phyloP scores from a whole-genome alignment of 805 yeast genomes.

The Myxozyma vanderwaltii region DNA sequence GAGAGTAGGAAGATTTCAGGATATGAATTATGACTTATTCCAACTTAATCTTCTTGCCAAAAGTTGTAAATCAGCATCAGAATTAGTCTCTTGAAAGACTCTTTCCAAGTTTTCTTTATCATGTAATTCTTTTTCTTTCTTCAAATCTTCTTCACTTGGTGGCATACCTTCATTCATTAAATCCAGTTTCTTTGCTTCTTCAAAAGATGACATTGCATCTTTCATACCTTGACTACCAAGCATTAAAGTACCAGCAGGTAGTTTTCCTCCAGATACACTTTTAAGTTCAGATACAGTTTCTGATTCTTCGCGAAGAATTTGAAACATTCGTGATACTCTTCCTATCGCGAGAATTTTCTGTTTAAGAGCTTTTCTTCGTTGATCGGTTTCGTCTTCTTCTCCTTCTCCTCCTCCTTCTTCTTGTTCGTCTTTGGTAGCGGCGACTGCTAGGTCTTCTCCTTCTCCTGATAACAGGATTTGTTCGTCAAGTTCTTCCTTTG shows the following conservation, averaged over 20 bases:
- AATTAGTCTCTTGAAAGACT: constrained; percentile 21
- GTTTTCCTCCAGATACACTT: constrained; percentile 63
- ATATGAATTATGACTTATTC: neutral
- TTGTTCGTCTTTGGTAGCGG: neutral
- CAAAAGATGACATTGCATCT: constrained; percentile 68
- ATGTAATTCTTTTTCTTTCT: constrained; percentile 48
- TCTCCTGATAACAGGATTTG: constrained; percentile 22
- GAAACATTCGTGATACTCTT: constrained; percentile 90
- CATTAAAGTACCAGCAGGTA: constrained; percentile 84
- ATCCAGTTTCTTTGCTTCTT: constrained; percentile 81
- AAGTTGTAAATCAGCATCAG: constrained; percentile 27
- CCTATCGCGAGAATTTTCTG: constrained; percentile 95
- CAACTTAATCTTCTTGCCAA: constrained; percentile 27
- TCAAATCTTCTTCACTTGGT: constrained; percentile 66
- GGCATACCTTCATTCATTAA: constrained; percentile 85
- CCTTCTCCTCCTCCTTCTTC: too few relatives aligned
- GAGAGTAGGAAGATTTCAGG: neutral
- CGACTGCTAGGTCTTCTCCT: neutral
- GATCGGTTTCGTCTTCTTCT: constrained; percentile 38
- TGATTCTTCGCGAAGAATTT: constrained; percentile 81
- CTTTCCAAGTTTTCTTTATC: constrained; percentile 44
- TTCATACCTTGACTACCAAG: constrained; percentile 81
- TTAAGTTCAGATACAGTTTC: constrained; percentile 83
- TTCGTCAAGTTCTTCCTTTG: constrained; percentile 89
- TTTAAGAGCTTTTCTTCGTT: constrained; percentile 56